Base-by-base conservation (phyloP, 257 asterid species). In the Solanum boliviense region DNA sequence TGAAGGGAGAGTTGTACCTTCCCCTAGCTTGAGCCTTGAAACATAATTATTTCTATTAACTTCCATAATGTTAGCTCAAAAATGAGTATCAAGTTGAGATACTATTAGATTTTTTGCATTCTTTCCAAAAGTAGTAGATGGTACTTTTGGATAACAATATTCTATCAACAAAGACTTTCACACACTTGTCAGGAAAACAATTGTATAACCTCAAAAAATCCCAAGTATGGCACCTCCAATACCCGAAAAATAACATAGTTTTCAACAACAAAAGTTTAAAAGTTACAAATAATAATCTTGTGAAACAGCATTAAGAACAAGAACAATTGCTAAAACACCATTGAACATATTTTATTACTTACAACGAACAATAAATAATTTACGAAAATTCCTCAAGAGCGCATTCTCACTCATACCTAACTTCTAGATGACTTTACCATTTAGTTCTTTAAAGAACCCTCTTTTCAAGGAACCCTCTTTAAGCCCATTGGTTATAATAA, bases 391-490 rank as follows among this genome's bases (percentile, higher is more conserved):
- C 15, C 56, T 46, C 15, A 15, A 48, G 39, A 39, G 85, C 31
- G 71, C 86, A 62, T 75, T 88, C 86, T 85, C 13, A 41, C 38
- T 88, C 71, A 29, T 60, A 25, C 86, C 32, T 36, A 15, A 6
- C 84, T 86, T 87, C 84, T 46, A 31, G 78, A 88, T 41, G 35
- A 70, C 89, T 88, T 91, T 83, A 88, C 88, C 75, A 9, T 86
- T 89, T 72, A 36, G 89, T 83, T 79, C 62, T 34, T 79, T 52
- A n/a, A 38, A 75, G 79, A n/a, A 36, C 34, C 71, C 35, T 88
- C 83, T 56, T 82, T 88, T 46, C 60, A 62, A 56, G 86, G 89
- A 86, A 86, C 56, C 72, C 60, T 88, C 89, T 91, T 89, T 46
- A 48, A 15, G 21, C 21, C 60, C 8, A 48, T 15, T 92, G 41